Evolutionary conservation across 164 flowering plant genomes (phyloP).

Genomic region (Vitis cinerea): DNA sequence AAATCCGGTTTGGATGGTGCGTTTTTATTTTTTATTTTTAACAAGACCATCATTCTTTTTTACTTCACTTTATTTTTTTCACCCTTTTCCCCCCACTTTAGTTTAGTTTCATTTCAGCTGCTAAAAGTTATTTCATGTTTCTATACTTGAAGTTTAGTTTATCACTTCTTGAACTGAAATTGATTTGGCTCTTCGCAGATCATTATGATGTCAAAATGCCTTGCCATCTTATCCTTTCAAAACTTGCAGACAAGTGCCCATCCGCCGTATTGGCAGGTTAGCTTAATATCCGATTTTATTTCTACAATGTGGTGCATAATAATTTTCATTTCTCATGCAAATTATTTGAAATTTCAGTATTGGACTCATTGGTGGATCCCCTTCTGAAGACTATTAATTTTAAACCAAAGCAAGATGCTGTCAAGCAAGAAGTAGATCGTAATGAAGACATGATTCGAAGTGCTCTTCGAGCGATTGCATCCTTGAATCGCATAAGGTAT

Average conservation of each 20-base stretch:
- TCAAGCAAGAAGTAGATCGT: conserved; percentile 98
- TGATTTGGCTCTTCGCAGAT: conserved; percentile 48
- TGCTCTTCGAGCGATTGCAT: conserved; percentile 92
- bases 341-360: conserved; percentile 39
- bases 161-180: not conserved
- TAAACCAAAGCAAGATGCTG: conserved; percentile 97
- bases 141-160: not conserved
- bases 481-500: conserved; percentile 89
- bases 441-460: conserved; percentile 99
- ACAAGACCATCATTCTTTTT: too few species aligned
- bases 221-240: conserved; percentile 97
- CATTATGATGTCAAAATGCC: conserved; percentile 99
- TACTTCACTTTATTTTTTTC: not conserved
- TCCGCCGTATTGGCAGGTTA: conserved; percentile 95
- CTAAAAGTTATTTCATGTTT: not conserved
- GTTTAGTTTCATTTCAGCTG: too few species aligned
- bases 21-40: conserved; percentile 9
- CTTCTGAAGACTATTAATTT: conserved; percentile 86
- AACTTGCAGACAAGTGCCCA: conserved; percentile 95
- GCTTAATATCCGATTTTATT: conserved; percentile 7
- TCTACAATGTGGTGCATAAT: not conserved
- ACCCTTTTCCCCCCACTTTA: too few species aligned
- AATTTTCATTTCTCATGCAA: not conserved
- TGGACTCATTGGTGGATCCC: conserved; percentile 98
- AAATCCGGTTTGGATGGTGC: conserved; percentile 94